Conservation (phyloP, 2,329 filamentous ascomycete species). For the Talaromyces sp. region DNA sequence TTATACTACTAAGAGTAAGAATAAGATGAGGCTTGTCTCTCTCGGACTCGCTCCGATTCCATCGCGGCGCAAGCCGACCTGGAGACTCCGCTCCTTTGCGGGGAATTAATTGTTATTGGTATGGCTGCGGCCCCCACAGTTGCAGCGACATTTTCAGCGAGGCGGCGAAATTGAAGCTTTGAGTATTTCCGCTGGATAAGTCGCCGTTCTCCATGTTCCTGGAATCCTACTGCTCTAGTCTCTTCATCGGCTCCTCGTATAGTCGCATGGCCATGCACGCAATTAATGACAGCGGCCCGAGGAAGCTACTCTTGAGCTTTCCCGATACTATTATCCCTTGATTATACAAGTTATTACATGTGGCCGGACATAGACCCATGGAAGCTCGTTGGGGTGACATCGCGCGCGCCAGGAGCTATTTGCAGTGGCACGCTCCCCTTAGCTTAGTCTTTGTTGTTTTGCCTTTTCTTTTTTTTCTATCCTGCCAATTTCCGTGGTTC, state of each 20-base stretch:
- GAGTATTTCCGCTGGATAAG: background rate
- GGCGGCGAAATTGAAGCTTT: background rate
- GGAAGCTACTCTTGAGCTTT: slow-evolving; percentile 1
- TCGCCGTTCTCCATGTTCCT: background rate
- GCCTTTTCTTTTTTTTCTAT: background rate
- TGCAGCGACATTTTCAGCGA: background rate
- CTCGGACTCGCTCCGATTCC: background rate
- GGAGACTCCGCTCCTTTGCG: background rate
- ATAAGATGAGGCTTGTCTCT: background rate
- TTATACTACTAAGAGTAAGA: background rate
- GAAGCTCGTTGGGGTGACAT: slow-evolving; percentile 5
- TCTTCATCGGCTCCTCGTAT: background rate
- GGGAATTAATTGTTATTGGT: background rate
- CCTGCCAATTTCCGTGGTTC: background rate
- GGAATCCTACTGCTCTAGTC: background rate
- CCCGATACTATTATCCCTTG: background rate
- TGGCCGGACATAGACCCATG: background rate
- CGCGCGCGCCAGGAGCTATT: background rate
- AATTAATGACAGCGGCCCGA: background rate
- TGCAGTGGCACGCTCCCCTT: background rate
- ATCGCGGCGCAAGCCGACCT: background rate
- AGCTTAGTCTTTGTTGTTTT: background rate
- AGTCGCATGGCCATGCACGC: background rate
- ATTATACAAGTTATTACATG: too few species aligned
- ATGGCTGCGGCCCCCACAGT: background rate